These are phyloP conservation scores for Pichia eremophila DNA, from an alignment of 805 yeast species.

Conservation along the genomic window DNA sequence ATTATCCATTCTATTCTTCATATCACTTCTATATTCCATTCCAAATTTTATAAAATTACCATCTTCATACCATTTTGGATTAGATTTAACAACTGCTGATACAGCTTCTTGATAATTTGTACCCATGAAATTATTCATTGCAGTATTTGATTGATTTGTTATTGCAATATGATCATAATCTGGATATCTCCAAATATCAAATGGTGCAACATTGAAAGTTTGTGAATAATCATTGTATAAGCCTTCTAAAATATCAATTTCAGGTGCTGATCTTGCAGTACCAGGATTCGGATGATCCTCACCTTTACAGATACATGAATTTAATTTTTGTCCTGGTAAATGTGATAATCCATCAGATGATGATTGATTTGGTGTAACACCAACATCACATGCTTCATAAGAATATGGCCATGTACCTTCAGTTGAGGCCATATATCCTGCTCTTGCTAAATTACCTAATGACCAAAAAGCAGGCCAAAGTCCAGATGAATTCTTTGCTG, in stretches of 20 bases:
- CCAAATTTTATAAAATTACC: constrained; percentile 27
- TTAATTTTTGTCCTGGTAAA: constrained; percentile 67
- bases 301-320: constrained; percentile 63
- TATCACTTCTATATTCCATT: constrained; percentile 27
- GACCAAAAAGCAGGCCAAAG: constrained; percentile 91
- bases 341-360: constrained; percentile 71
- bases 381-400: constrained; percentile 72
- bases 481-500: constrained; percentile 60
- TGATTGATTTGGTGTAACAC: constrained; percentile 81
- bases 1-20: constrained; percentile 18
- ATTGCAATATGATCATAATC: constrained; percentile 29
- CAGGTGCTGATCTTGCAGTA: constrained; percentile 80
- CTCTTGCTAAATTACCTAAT: constrained; percentile 75
- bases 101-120: constrained; percentile 33
- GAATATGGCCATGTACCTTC: constrained; percentile 88
- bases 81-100: constrained; percentile 28
- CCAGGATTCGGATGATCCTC: constrained; percentile 78
- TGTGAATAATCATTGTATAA: constrained; percentile 21
- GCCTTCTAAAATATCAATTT: constrained; percentile 79
- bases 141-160: constrained; percentile 22
- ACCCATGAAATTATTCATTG: constrained; percentile 31
- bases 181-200: constrained; percentile 35
- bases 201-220: constrained; percentile 35
- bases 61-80: constrained; percentile 29
- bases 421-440: constrained; percentile 69